Evolutionary conservation across 192 early-diverging fungal genomes (phyloP).

Genomic region (Coemansia sp.): DNA sequence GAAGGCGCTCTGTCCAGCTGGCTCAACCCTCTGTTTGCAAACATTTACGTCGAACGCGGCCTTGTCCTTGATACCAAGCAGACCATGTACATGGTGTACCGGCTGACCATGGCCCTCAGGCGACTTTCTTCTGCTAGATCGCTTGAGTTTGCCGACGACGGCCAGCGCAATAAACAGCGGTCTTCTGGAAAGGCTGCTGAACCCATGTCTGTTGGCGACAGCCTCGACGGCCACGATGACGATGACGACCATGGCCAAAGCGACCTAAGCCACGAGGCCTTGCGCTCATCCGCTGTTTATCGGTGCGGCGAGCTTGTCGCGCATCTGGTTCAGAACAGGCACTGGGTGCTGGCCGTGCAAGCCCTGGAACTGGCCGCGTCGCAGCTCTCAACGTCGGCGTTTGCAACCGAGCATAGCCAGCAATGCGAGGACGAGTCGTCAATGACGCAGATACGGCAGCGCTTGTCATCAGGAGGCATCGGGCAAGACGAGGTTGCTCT

Average conservation of each 20-base stretch:
- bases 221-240: neutral
- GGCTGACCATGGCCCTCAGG: slow-evolving; percentile 27
- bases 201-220: neutral
- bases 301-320: slow-evolving; percentile 33
- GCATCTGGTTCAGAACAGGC: slow-evolving; percentile 28
- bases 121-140: slow-evolving; percentile 16
- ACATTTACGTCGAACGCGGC: slow-evolving; percentile 59
- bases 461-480: slow-evolving; percentile 32
- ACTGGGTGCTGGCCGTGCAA: slow-evolving; percentile 50
- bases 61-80: slow-evolving; percentile 63
- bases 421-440: slow-evolving; percentile 6
- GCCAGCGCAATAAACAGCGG: neutral
- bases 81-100: slow-evolving; percentile 55
- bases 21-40: slow-evolving; percentile 53
- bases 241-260: slow-evolving; percentile 7
- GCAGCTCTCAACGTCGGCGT: slow-evolving; percentile 37
- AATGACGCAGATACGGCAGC: slow-evolving; percentile 18
- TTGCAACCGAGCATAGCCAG: slow-evolving; percentile 16
- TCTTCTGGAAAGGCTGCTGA: neutral
- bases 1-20: slow-evolving; percentile 19
- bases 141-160: neutral
- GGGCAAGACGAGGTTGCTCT: slow-evolving; percentile 21
- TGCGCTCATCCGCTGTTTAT: slow-evolving; percentile 21
- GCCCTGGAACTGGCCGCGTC: slow-evolving; percentile 27
- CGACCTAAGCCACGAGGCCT: slow-evolving; percentile 14